Percentiles rank a stretch among this genome's conserved stretches.
phyloP scores from a whole-genome alignment of 345 rosid species.

The Eucalyptus rudis region DNA sequence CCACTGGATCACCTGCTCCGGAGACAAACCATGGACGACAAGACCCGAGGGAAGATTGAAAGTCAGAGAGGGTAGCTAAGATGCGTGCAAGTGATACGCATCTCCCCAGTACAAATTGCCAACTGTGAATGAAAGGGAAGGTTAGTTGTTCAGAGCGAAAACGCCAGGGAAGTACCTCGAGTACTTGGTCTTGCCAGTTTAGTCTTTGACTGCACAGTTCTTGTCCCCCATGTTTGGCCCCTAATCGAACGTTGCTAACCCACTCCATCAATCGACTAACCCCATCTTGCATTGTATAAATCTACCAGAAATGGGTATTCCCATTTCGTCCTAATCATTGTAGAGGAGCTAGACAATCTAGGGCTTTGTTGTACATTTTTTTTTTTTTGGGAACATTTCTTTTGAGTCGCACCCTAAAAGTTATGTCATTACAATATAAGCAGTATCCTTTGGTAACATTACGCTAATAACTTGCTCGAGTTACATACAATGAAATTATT shows the following conservation, averaged over 20 bases:
- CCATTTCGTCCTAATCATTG: neutral
- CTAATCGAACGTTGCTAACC: neutral
- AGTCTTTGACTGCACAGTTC: neutral
- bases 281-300: neutral
- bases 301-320: neutral
- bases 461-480: neutral
- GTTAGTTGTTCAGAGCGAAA: neutral
- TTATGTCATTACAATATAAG: neutral
- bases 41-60: neutral
- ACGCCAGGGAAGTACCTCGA: neutral
- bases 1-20: neutral
- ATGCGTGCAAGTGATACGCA: neutral
- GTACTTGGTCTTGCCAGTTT: neutral
- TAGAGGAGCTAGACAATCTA: neutral
- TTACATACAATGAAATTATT: accelerated
- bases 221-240: neutral
- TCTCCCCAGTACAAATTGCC: neutral
- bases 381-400: neutral
- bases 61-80: neutral
- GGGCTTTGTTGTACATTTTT: neutral
- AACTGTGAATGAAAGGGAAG: neutral
- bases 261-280: neutral
- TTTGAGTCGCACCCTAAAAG: accelerated
- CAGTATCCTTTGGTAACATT: neutral
- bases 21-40: neutral